Evolutionary conservation across 305 asterid species (phyloP).

Genomic region (Fraxinus floribunda): DNA sequence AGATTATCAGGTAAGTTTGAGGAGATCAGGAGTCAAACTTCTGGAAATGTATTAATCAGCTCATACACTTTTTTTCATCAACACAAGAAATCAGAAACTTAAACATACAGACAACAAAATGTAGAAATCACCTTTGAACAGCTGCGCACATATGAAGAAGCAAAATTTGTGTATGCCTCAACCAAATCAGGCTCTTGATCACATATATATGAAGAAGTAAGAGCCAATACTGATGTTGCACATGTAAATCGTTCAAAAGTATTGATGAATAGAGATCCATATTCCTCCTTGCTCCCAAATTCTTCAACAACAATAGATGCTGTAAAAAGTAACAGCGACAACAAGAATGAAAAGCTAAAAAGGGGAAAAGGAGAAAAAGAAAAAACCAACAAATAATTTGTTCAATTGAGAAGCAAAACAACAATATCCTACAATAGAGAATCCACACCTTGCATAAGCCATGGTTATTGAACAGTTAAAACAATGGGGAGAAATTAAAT

Average conservation of each 20-base stretch:
- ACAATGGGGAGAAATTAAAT: background rate
- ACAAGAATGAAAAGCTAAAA: constrained; percentile 22
- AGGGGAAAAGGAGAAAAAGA: background rate
- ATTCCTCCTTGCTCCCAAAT: constrained; percentile 73
- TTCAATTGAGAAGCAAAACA: constrained; percentile 1
- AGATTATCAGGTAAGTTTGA: constrained; percentile 11
- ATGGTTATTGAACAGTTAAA: constrained; percentile 5
- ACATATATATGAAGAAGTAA: constrained; percentile 84
- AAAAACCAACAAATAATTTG: constrained; percentile 15
- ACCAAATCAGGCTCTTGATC: constrained; percentile 96
- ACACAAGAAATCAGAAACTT: background rate
- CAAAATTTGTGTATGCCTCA: constrained; percentile 79
- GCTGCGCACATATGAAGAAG: constrained; percentile 67
- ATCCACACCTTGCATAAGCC: constrained; percentile 3
- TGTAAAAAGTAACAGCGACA: constrained; percentile 38
- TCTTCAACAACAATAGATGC: constrained; percentile 80
- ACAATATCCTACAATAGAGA: constrained; percentile 15
- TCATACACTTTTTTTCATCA: background rate
- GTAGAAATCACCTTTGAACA: constrained; percentile 59
- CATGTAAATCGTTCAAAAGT: constrained; percentile 72
- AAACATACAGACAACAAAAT: constrained; percentile 15
- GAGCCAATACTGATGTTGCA: constrained; percentile 73
- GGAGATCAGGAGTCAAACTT: background rate
- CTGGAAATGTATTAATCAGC: background rate
- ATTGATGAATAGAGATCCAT: constrained; percentile 67